Base-by-base conservation (phyloP, 306 rosid genomes). In the Sicyos edulis region DNA sequence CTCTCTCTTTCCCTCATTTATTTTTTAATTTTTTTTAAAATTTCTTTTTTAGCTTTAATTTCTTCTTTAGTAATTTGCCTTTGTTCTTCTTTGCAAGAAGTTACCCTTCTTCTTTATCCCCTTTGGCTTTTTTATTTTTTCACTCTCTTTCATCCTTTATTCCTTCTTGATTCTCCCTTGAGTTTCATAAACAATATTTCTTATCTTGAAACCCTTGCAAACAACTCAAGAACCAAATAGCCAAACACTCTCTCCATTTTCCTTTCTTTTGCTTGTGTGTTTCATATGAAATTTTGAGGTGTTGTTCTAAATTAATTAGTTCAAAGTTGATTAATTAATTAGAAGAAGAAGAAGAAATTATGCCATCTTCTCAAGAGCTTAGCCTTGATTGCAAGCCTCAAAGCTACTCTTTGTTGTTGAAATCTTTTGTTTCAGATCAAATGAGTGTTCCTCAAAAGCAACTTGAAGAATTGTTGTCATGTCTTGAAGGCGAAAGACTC, bases 401-500 rank as follows among this genome's bases (percentile, higher is more conserved):
- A 51, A 83, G 88, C 88, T 88, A 88, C 21, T 90, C 97, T 75
- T 82, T 86, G 89, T 79, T 89, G 26, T 84, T 95, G 14, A 91
- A 91, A 88, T 89, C 96, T 8, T 84, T 95, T 54, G 93, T 80
- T 10, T 51, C 60, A 34, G 95, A 95, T 56, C 68, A 61, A 9
- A 6, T 61, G 67, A 20, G 20, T 15, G 65, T 32, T 2, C 37
- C 34, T 53, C 50, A 24, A 8, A 86, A 82, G 78, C 90, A 95
- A 80, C 91, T 95, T 20, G 90, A 91, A 81, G 99, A 91, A 3
- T 83, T 84, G 81, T 88, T 95, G 55, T 87, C 95, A 76, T 86
- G 88, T 16, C 89, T 95, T 0, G 96, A 95, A 80, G 97, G 82
- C 76, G 99, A 95, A 80, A 89, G 96, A 24, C 91, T 91, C 85